Base-by-base conservation (phyloP, 768 basidiomycete species). In the Rhodotorula paludigena region DNA sequence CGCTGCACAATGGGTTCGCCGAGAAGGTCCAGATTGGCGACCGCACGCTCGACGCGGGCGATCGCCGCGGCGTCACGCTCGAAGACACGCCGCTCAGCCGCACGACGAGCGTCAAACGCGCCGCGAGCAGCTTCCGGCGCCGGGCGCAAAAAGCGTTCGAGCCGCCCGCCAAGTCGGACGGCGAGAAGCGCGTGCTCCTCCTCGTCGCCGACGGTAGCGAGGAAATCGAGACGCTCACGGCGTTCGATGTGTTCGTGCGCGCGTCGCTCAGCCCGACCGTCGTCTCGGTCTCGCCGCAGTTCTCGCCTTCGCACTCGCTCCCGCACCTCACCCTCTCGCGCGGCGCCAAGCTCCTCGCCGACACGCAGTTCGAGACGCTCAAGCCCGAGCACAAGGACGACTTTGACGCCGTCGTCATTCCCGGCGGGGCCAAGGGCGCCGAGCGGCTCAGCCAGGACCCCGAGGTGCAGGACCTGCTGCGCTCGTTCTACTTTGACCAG, bases 351-450 rank as follows among this genome's bases (percentile, higher is more conserved):
- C 45, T 72, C 39, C 48, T 72, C 48, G 68, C 68, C 68, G 72
- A 73, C 45, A 64, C 68, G 23, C 32, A 62, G 30, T 64, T 69
- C 45, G 68, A 69, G 55, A 64, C 54, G 1, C 44, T 73, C 47
- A 44, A 47, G 48, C 15, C 51, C 12, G 60, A 66, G 57, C 57
- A 65, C 60, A 63, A 69, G 62, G 42, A 52, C 33, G 25, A 53
- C 52, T 73, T 69, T 25, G 72, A 73, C 51, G 68, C 68, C 8
- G 57, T 68, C 12, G 42, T 63, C 55, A 58, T 73, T 15, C 72
- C 72, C 5, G 72, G 72, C 39, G 72, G 72, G 3, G 72, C 64
- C 3, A 69, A 69, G 44, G 72, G 72, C 14, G 72, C 72, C 25
- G 72, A 69, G 59, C 45, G 68, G 15, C 68, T 73, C 51, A 44